These are phyloP conservation scores for Kokia cookei DNA, from an alignment of 441 rosid genomes.

Conservation along the genomic window DNA sequence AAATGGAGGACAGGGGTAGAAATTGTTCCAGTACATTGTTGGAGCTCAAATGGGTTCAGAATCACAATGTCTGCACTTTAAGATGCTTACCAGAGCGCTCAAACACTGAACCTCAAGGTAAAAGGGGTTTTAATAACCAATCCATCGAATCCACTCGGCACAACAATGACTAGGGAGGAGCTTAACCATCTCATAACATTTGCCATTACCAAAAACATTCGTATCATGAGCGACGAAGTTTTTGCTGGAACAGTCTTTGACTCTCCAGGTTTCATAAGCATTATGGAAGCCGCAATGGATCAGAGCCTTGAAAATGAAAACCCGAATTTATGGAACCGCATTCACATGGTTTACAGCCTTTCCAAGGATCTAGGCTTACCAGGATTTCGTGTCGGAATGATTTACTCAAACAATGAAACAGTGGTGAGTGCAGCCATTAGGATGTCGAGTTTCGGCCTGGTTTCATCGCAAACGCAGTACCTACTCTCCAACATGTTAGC, in stretches of 20 bases:
- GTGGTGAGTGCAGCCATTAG: conserved; percentile 44
- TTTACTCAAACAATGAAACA: conserved; percentile 40
- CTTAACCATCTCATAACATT: conserved; percentile 38
- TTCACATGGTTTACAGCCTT: conserved; percentile 51
- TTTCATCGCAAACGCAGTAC: conserved; percentile 56
- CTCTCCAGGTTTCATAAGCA: conserved; percentile 36
- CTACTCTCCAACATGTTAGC: conserved; percentile 36
- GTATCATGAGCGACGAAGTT: conserved; percentile 53
- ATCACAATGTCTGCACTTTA: conserved; percentile 42
- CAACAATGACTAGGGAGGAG: conserved; percentile 40
- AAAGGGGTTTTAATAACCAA: conserved; percentile 51
- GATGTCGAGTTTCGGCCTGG: conserved; percentile 62
- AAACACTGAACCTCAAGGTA: conserved; percentile 29
- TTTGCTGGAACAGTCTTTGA: conserved; percentile 49
- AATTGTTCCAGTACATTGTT: conserved; percentile 45
- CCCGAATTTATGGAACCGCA: conserved; percentile 17
- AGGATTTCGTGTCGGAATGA: conserved; percentile 56
- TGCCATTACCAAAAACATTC: conserved; percentile 25
- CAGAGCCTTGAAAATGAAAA: conserved; percentile 14
- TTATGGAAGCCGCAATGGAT: conserved; percentile 28
- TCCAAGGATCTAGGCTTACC: conserved; percentile 62
- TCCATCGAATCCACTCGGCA: conserved; percentile 64
- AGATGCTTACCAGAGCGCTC: conserved; percentile 40
- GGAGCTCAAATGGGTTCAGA: conserved; percentile 43
- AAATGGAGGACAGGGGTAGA: conserved; percentile 57